phyloP scores from a whole-genome alignment of 768 basidiomycete genomes.

The Boletus reticulatus region DNA sequence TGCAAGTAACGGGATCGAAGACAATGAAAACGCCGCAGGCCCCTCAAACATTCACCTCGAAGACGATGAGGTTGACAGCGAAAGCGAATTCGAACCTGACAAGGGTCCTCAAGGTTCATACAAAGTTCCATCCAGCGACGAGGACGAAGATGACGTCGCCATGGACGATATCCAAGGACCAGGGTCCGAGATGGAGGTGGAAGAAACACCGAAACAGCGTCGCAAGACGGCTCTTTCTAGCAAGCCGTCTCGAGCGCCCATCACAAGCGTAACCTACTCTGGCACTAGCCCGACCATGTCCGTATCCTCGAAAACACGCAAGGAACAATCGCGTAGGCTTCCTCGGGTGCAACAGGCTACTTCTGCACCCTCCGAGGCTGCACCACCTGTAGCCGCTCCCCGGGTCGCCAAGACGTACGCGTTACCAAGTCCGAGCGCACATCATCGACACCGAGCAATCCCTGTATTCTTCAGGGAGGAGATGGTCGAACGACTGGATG shows the following conservation, averaged over 20 bases:
- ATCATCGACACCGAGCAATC: constrained; percentile 72
- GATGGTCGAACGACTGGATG: constrained; percentile 56
- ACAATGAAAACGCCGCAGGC: constrained; percentile 35
- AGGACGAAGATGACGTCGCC: constrained; percentile 25
- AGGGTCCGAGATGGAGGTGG: constrained; percentile 13
- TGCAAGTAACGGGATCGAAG: constrained; percentile 33
- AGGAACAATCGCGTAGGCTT: constrained; percentile 18
- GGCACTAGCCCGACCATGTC: neutral
- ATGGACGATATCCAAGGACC: constrained; percentile 16
- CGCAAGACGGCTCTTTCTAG: constrained; percentile 7
- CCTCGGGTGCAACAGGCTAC: constrained; percentile 14
- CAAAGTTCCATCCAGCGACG: constrained; percentile 33
- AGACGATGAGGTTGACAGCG: constrained; percentile 36
- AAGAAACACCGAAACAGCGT: constrained; percentile 7
- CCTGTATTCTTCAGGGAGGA: constrained; percentile 54
- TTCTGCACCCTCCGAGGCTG: constrained; percentile 3
- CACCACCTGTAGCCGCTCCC: constrained; percentile 1
- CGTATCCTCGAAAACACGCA: constrained; percentile 10
- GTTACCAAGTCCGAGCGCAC: constrained; percentile 61
- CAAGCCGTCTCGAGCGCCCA: neutral
- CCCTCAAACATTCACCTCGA: constrained; percentile 33
- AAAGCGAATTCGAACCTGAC: constrained; percentile 56
- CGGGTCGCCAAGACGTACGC: constrained; percentile 46
- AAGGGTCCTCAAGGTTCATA: constrained; percentile 30
- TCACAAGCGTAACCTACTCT: neutral